Conservation (phyloP, 441 rosid species). For the Croton laevigatus region DNA sequence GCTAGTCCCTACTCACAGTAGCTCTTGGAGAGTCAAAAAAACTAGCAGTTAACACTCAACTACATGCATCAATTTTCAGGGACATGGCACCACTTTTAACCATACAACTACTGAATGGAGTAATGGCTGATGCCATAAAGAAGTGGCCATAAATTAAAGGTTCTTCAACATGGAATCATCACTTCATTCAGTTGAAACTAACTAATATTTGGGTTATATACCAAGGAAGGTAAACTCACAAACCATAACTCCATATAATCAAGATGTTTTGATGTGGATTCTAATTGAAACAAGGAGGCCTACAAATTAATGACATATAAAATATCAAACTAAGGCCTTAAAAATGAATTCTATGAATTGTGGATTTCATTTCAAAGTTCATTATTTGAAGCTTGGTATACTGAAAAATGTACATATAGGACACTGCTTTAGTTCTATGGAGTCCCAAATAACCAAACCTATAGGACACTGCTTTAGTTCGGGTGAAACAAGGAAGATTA, state of each 20-base stretch:
- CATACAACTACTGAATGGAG: neutral
- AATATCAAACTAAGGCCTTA: neutral
- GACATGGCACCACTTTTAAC: neutral
- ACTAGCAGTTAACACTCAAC: too few relatives aligned
- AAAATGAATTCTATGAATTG: too few relatives aligned
- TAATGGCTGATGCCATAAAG: neutral
- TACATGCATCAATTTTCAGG: neutral
- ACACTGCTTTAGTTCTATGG: too few relatives aligned
- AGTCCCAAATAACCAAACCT: too few relatives aligned
- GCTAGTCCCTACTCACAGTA: neutral
- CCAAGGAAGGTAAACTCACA: neutral
- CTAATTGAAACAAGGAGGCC: neutral
- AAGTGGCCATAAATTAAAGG: neutral
- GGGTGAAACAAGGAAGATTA: neutral
- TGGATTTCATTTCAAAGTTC: too few relatives aligned
- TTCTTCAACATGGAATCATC: neutral
- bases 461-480: neutral
- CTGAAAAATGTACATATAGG: too few relatives aligned
- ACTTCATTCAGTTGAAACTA: neutral
- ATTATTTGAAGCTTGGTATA: too few relatives aligned
- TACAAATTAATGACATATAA: slow-evolving; percentile 10
- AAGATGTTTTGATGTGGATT: slow-evolving; percentile 12
- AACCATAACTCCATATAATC: neutral
- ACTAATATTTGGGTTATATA: neutral
- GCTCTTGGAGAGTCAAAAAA: neutral